A percentile compares a stretch with the other conserved stretches of the same genome.
Conservation (phyloP, 176 grass and related monocot species). For the Poa annua region DNA sequence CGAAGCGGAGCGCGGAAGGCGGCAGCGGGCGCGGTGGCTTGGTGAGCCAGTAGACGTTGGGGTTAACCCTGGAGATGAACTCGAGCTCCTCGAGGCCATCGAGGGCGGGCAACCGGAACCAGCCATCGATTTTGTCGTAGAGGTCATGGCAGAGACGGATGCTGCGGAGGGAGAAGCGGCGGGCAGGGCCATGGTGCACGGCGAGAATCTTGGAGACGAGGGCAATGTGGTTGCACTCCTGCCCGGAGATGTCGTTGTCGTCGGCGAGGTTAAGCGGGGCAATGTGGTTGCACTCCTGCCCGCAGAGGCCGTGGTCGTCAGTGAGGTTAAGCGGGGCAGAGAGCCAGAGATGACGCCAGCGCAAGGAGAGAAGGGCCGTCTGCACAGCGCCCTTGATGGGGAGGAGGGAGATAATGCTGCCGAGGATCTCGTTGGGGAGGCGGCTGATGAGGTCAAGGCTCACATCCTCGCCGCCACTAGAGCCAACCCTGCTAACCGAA, state of each 20-base stretch:
- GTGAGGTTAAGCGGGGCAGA: background rate
- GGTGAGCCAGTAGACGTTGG: background rate
- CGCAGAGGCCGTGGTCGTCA: background rate
- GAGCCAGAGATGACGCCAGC: background rate
- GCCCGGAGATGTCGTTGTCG: background rate
- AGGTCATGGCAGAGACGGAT: background rate
- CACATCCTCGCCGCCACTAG: background rate
- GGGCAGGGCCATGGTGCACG: background rate
- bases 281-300: background rate
- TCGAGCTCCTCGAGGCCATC: background rate
- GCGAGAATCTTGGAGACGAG: background rate
- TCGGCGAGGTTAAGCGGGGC: background rate
- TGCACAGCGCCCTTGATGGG: background rate
- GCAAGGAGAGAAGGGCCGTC: background rate
- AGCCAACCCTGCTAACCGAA: background rate
- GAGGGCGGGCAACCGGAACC: background rate
- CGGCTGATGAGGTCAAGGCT: slow-evolving; percentile 5
- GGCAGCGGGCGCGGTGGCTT: background rate
- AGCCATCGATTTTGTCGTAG: background rate
- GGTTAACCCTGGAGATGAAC: background rate
- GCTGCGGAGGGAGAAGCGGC: background rate
- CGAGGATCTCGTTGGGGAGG: slow-evolving; percentile 7
- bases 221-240: background rate
- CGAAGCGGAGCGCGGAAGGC: background rate
- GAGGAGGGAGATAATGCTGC: background rate